Conservation (phyloP, 768 basidiomycete species). For the Lactarius tabidus region DNA sequence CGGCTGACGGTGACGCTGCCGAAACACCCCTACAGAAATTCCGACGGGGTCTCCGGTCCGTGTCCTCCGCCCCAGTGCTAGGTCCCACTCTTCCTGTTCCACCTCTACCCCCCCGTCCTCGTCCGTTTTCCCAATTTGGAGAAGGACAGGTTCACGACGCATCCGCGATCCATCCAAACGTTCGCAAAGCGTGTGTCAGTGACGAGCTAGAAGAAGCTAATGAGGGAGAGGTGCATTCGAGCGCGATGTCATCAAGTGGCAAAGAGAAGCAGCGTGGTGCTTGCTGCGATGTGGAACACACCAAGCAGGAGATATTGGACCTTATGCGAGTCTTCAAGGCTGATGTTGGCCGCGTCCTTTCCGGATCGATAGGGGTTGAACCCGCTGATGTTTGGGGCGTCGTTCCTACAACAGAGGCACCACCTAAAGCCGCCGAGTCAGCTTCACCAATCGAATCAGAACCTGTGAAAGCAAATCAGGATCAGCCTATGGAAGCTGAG, state of each 20-base stretch:
- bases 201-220: conserved; percentile 11
- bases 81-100: conserved; percentile 21
- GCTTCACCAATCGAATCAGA: not conserved
- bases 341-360: conserved; percentile 48
- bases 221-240: not conserved
- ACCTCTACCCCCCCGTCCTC: conserved; percentile 28
- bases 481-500: not conserved
- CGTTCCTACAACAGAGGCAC: not conserved
- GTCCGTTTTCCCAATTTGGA: conserved; percentile 17
- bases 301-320: conserved; percentile 46
- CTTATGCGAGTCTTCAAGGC: conserved; percentile 50
- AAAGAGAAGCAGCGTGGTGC: conserved; percentile 14
- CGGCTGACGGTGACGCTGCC: not conserved
- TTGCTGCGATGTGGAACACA: conserved; percentile 46
- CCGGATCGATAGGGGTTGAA: conserved; percentile 35
- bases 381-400: conserved; percentile 16
- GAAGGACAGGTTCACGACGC: not conserved
- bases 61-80: conserved; percentile 16
- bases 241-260: not conserved
- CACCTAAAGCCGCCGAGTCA: not conserved
- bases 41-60: conserved; percentile 20
- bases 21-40: conserved; percentile 18
- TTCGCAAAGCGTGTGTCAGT: not conserved
- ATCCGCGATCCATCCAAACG: not conserved
- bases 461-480: not conserved